Conservation (phyloP, 208 protist genomes). For the Entamoeba invadens region DNA sequence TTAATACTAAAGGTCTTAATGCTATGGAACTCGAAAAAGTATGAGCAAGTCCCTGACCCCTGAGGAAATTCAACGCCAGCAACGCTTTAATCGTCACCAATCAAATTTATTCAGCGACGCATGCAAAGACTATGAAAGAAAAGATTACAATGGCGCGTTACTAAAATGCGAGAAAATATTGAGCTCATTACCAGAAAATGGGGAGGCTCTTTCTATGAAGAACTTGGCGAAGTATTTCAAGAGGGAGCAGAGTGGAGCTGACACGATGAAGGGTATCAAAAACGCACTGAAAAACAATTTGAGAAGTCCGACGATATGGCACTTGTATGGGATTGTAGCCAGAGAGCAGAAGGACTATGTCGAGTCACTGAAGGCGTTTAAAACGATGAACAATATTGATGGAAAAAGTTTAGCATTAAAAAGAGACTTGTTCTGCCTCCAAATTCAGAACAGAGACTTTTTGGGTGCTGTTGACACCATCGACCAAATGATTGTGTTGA, state of each 20-base stretch:
- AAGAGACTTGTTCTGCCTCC: background rate
- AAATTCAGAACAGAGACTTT: background rate
- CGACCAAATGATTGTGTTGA: background rate
- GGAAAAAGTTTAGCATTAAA: background rate
- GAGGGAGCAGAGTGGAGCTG: background rate
- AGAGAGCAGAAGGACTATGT: background rate
- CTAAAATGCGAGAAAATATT: background rate
- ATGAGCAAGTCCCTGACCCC: background rate
- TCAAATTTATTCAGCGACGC: background rate
- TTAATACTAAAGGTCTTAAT: too few species aligned
- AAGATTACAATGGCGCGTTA: background rate
- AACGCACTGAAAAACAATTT: background rate
- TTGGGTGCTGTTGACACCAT: background rate
- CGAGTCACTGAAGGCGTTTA: background rate
- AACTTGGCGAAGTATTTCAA: background rate
- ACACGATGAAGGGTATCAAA: background rate
- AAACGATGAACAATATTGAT: background rate
- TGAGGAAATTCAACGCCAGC: background rate
- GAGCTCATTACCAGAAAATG: background rate
- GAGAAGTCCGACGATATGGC: background rate
- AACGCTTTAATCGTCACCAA: background rate
- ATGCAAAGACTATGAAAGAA: background rate
- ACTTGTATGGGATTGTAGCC: background rate
- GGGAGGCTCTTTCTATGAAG: background rate
- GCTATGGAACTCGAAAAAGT: too few species aligned